Evolutionary conservation across 2,329 filamentous ascomycete genomes (phyloP), one percentile per base, ranked within the genome.

Genomic region (Xylariaceae sp.): DNA sequence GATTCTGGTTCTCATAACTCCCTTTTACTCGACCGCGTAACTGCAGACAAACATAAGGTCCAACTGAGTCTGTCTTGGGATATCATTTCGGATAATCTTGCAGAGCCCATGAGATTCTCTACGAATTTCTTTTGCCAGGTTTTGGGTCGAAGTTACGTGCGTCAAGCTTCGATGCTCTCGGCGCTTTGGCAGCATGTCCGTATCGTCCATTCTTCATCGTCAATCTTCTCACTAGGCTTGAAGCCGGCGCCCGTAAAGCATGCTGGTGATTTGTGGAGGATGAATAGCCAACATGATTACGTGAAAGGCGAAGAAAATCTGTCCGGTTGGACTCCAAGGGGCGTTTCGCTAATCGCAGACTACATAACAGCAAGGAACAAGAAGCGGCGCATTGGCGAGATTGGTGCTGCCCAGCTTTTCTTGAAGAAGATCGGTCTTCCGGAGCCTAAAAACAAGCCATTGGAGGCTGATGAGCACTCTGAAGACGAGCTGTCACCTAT

Each of bases 241-340:
- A 87, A 90, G 31, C 94, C 94, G 0, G 86, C 90, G 7, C 91
- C 91, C 2, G 91, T 96, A 46, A 97, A 97, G 71, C 83, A 90
- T 43, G 90, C 91, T 0, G 90, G 90, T 3, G 94, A 99, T 67
- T 77, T 99, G 12, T 99, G 94, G 94, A 84, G 94, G 49, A 90
- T 97, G 84, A 95, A 91, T 69, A 97, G 92, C 14, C 87, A 90
- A 54, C 88, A 96, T 63, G 90, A 96, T 68, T 97, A 97, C 66
- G 89, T 99, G 63, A 97, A 96, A 69, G 94, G 94, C 50, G 92
- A 99, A 71, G 94, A 99, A 69, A 80, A 86, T 45, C 76, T 99
- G 38, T 84, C 79, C 2, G 84, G 85, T 51, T 99, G 94, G 94
- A 84, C 86, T 7, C 93, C 94, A 2, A 83, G 94, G 40, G 91